Base-by-base conservation (phyloP, 371 early-diverging fungal genomes). In the Rhizopus sp. region DNA sequence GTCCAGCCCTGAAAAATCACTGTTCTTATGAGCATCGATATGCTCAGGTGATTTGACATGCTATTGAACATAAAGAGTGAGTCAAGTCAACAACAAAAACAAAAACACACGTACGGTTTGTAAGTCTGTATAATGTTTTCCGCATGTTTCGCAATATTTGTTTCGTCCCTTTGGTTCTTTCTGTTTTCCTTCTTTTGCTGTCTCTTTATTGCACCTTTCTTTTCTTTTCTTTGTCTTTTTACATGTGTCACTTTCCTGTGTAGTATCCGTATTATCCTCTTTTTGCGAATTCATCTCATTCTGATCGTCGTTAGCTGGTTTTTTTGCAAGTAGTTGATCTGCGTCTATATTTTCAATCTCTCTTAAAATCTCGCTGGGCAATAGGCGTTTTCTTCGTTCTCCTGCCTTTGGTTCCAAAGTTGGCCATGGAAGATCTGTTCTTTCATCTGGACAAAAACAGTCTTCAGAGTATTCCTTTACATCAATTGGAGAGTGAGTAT, bases 191-290 rank as follows among this genome's bases (percentile, higher is more conserved):
- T 7, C 17, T 9, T 7, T 17, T 23, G 3, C 29, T 46, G 33
- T 3, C 37, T 50, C 37, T 50, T 30, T 42, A 23, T 50, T 10
- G 40, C 32, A 40, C 15, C 32, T 32, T 57, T 13, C 7, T 57
- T 39, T 49, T 55, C 23, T 35, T n/a, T 45, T 29, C 8, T 37
- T 23, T 51, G 53, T 31, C 13, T 44, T 44, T 54, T 16, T 33
- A 44, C 34, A 8, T 34, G 9, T 53, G 38, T 37, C 38, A 1
- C 6, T 6, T 37, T 37, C 38, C 5, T 4, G 7, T 6, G 6
- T 7, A 37, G 13, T 5, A 13, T 37, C 13, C 38, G 7, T 37
- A 13, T 37, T 37, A 37, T 37, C 38, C 13, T 7, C 38, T 37
- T 37, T 7, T 13, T 37, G 10, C 0, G 10, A 7, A 37, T 6